Evolutionary conservation across 495 filamentous ascomycete species (phyloP), one percentile per base, ranked within the genome.

Genomic region (Penicillium crystallinum): DNA sequence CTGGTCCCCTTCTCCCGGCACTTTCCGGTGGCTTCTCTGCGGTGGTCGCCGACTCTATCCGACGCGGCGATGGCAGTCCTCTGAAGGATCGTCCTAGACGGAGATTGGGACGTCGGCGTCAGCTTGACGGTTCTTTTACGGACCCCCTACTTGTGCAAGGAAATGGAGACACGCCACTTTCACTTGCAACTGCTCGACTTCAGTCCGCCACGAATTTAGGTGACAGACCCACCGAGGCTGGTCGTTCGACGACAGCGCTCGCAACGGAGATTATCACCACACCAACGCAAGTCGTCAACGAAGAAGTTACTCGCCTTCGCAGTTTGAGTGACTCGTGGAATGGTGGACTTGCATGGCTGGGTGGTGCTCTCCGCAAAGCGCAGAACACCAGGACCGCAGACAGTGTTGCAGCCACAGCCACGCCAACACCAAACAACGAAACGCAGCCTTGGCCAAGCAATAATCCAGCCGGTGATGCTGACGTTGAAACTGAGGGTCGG

Each of bases 21-120:
- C 65, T 84, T 0, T 83, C 81, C 0, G 74, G 74, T 12, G 71
- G 78, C 17, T 74, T 85, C 47, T 81, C 72, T 61, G 81, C 77
- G 2, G 76, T 85, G 2, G 80, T 85, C 6, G 83, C 82, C 5
- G 85, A 88, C 55, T 77, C 79, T 17, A 59, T 85, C 5, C 76
- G 80, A 23, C 76, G 80, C 9, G 79, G 79, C 21, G 70, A 77
- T 47, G 65, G 61, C 19, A 72, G 62, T 31, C 66, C 71, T n/a
- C 58, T 59, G 27, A 74, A 71, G 42, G 65, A 71, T 14, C 66
- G 71, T 12, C 55, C 49, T 22, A 53, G 44, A 3, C 54, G 59
- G n/a, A 66, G 49, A 31, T 39, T 55, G 9, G 61, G 55, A 4
- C 61, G 61, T 23, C 59, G 70, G 8, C 63, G 62, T 35, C 67